Base-by-base conservation (phyloP, 352 stramenopile species). In the Phytophthora pluvialis region DNA sequence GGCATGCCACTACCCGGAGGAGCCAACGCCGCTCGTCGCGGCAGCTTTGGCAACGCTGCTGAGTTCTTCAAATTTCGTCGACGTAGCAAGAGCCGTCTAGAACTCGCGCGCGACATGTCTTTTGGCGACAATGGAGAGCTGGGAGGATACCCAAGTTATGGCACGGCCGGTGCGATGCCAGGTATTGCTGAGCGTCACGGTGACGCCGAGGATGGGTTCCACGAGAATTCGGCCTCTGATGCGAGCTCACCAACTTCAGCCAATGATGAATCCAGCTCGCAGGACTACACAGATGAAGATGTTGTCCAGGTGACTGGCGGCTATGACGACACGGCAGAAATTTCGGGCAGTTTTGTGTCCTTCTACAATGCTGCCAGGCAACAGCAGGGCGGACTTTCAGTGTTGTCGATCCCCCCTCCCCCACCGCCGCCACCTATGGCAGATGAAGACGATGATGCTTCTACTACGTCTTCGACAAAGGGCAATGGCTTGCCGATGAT, bases 31-130 rank as follows among this genome's bases (percentile, higher is more conserved):
- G 71, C 72, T 47, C 73, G 85, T 38, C 84, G 86, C 45, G 83
- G 84, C 39, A 93, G 84, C 44, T 94, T 94, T 64, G 86, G 86
- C 1, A 94, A 94, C 63, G 86, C 86, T 18, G 86, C 86, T 12
- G 84, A 94, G 55, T 92, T 94, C 25, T 94, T 92, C 67, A 93
- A 93, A 54, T 94, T 93, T 40, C 86, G 86, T 45, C 82, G 86
- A 78, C 83, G 86, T 62, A 94, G 86, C 61, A 94, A 94, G 75
- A 94, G 86, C 33, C 86, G 86, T 12, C 70, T 94, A 18, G 84
- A 93, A 65, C 67, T 94, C 15, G 84, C 84, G 16, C 82, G 86
- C 25, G 86, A 94, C 38, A 62, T 93, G 49, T 76, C 81, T 50
- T 81, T 81, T 35, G 60, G 64, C 9, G 75, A 80, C 16, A 84